Evolutionary conservation across 2,329 filamentous ascomycete species (phyloP), one percentile per base, ranked within the genome.

Genomic region (Cytospora chrysosperma): DNA sequence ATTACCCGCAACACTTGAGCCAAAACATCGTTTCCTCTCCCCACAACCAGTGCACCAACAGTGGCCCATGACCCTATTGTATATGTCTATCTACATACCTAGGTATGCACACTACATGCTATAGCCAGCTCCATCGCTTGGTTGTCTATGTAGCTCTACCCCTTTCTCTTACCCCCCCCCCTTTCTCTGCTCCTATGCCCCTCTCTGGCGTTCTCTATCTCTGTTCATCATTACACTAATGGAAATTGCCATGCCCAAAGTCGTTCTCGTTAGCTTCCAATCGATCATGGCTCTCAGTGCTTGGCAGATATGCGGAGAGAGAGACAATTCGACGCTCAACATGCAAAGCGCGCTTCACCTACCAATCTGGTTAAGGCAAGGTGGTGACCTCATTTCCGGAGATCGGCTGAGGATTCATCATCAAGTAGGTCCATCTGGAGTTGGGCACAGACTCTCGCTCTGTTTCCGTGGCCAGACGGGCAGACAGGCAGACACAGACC

Each of bases 401-500:
- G n/a, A 24, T 47, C 43, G 43, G 43, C 43, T 24, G n/a, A 47
- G 43, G n/a, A 47, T 24, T 47, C 51, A 37, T 30, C 13, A 55
- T 43, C 26, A 51, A 28, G 34, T 2, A 37, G 21, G 21, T 9
- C 9, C 47, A 43, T 37, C 51, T 37, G 27, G 34, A 37, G 30
- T 49, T 61, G 47, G 51, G 59, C 59, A 55, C 53, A 53, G 59
- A 40, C 17, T 37, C 58, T 60, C 58, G 58, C 58, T 54, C 43
- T 60, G 59, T 61, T 61, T 61, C 59, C 51, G 59, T 37, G 58
- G 12, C 32, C 49, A 49, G 59, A 47, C 19, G n/a, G n/a, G n/a
- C n/a, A n/a, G n/a, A n/a, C n/a, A n/a, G n/a, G n/a, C n/a, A n/a
- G n/a, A n/a, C n/a, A n/a, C n/a, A n/a, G n/a, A n/a, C n/a, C n/a